Base-by-base conservation (phyloP, 441 rosid species). In the Omphalea diandra region DNA sequence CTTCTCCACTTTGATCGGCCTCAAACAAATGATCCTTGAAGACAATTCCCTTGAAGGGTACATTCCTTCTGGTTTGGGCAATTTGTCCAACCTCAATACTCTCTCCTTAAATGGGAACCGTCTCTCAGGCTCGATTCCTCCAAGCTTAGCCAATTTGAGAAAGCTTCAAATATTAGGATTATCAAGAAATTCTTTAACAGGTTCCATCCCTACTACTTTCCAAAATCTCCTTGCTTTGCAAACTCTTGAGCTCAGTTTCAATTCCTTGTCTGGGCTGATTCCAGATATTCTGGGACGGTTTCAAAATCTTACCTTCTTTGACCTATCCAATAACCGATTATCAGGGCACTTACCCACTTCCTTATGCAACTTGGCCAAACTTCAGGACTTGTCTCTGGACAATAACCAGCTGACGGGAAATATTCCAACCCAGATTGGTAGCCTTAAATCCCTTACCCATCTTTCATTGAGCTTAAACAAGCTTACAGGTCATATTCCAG, bases 211-310 rank as follows among this genome's bases (percentile, higher is more conserved):
- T 49, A 26, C 77, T 76, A 81, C 82, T 36, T 83, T 90, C 75
- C 68, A 78, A 73, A 81, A 49, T 73, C 77, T 89, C 12, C 70
- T 70, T 49, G 74, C 55, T 65, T 78, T 94, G 75, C 90, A 90
- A 76, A 83, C 65, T 78, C 84, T 94, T 76, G 98, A 92, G 74
- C 86, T 94, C 76, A 89, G 93, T 85, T 87, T 43, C 86, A 94
- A 94, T 75, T 69, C 54, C 36, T 63, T 94, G 22, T 85, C 99
- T 60, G 97, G 98, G 59, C 44, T 76, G 7, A 63, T 94, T 64
- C 97, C 98, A 24, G 88, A 80, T 72, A 76, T 82, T 68, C 5
- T 87, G 11, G 88, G 90, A 26, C 82, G 58, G 66, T 87, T 82
- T 58, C 74, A 67, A 56, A 81, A 87, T 70, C 81, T 94, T 24